Evolutionary conservation across 1,139 yeast species (phyloP).

Genomic region (Geotrichum fermentans): DNA sequence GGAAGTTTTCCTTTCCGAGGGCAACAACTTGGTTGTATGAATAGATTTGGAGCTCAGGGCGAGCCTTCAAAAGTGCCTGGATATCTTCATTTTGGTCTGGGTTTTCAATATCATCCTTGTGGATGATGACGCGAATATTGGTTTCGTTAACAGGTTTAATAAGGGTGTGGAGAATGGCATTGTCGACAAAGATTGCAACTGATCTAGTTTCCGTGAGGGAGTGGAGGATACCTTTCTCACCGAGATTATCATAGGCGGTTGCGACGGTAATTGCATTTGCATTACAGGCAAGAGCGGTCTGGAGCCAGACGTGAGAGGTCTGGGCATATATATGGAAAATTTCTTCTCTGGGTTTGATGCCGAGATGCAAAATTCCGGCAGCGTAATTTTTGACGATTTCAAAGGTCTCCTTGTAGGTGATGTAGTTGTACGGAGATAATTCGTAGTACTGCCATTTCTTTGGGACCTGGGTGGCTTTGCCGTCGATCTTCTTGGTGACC

Average conservation of each 20-base stretch:
- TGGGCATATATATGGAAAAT: constrained; percentile 80
- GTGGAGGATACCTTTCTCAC: constrained; percentile 84
- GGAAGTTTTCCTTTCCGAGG: constrained; percentile 53
- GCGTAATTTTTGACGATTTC: constrained; percentile 54
- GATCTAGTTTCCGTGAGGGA: constrained; percentile 79
- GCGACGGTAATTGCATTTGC: constrained; percentile 81
- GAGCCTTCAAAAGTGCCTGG: constrained; percentile 40
- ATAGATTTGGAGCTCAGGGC: constrained; percentile 72
- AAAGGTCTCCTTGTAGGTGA: constrained; percentile 57
- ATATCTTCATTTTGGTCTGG: constrained; percentile 64
- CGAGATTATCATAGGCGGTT: constrained; percentile 95
- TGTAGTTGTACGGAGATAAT: constrained; percentile 63
- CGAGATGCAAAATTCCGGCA: constrained; percentile 69
- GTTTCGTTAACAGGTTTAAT: constrained; percentile 68
- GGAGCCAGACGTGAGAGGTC: constrained; percentile 85
- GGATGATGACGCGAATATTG: constrained; percentile 62
- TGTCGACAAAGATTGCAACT: constrained; percentile 77
- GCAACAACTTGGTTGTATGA: constrained; percentile 62
- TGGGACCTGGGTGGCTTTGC: constrained; percentile 63
- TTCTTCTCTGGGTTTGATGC: constrained; percentile 61
- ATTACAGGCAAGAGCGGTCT: constrained; percentile 71
- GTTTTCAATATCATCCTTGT: constrained; percentile 58
- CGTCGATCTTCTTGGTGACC: constrained; percentile 72
- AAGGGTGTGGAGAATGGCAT: constrained; percentile 60
- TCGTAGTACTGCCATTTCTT: constrained; percentile 89